Percentiles rank a stretch among this genome's conserved stretches.
Conservation (phyloP, 2,329 filamentous ascomycete species). For the Colletotrichum tanaceti region DNA sequence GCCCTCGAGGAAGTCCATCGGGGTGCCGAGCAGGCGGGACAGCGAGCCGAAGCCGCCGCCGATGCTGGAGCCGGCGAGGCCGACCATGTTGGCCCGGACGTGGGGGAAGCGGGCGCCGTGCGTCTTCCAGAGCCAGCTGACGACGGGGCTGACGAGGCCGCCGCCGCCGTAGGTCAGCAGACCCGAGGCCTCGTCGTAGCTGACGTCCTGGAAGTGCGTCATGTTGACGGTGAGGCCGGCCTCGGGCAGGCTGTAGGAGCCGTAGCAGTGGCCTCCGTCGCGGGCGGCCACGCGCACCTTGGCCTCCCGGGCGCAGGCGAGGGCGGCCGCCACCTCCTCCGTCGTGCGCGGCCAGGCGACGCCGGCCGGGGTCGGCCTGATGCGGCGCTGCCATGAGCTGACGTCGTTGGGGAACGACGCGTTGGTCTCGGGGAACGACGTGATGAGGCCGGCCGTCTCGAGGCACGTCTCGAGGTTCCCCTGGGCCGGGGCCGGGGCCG, state of each 20-base stretch:
- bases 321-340: conserved; percentile 36
- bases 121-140: conserved; percentile 38
- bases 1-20: conserved; percentile 38
- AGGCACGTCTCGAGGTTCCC: conserved; percentile 31
- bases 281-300: conserved; percentile 36
- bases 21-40: conserved; percentile 38
- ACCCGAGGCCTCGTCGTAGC: conserved; percentile 27
- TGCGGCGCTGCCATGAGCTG: conserved; percentile 37
- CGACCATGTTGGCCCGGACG: conserved; percentile 39
- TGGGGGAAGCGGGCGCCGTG: conserved; percentile 40
- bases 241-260: conserved; percentile 32
- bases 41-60: conserved; percentile 40
- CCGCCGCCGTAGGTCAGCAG: conserved; percentile 39
- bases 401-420: conserved; percentile 34
- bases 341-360: conserved; percentile 36
- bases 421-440: conserved; percentile 35
- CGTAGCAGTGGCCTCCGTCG: conserved; percentile 39
- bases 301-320: conserved; percentile 38
- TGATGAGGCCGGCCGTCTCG: conserved; percentile 36
- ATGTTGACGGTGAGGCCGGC: conserved; percentile 39
- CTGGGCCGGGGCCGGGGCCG: too few relatives aligned
- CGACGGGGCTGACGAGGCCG: conserved; percentile 34
- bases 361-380: conserved; percentile 37
- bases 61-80: conserved; percentile 35
- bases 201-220: conserved; percentile 37